Base-by-base conservation (phyloP, 441 rosid genomes). In the Gossypium schwendimanii region DNA sequence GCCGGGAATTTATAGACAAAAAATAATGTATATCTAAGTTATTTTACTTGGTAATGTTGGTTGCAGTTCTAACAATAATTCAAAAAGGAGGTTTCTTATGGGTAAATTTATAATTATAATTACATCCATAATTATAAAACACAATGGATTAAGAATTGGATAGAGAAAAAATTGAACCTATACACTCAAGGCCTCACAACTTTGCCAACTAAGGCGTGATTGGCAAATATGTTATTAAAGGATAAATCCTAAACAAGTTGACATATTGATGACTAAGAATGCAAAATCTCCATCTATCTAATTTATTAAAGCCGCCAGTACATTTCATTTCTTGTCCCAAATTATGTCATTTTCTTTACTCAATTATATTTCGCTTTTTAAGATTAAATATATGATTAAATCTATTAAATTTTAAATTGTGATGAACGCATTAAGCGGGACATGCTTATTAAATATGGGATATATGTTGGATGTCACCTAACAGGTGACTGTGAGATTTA, bases 181-280 rank as follows among this genome's bases (percentile, higher is more conserved):
- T 26, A 4, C 33, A 4, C 33, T 28, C 1, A 28, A 4, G 33
- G 33, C 33, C 33, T 28, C 33, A 28, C 6, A 28, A 28, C 33
- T 28, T 4, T 4, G 33, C 33, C 5, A 4, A 28, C 33, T 4
- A 28, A 4, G 33, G 33, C 6, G 33, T 28, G 33, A 14, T 50
- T 50, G 20, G 17, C 55, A 47, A 14, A 1, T 14, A 4, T 2
- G 7, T 24, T 24, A 59, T 12, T 14, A 31, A 6, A 14, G 4
- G 44, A 17, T 15, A 15, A 6, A 15, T 15, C 15, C 3, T 31
- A 6, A 18, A n/a, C 44, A 31, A 3, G 21, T 60, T 60, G 64
- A 60, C 64, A 60, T 28, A 41, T 60, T 60, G 21, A 60, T 60
- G 64, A 31, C 64, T 60, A 60, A 9, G 44, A 60, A 26, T 28